Evolutionary conservation across 164 flowering plant genomes (phyloP).

Genomic region (Santalum album): DNA sequence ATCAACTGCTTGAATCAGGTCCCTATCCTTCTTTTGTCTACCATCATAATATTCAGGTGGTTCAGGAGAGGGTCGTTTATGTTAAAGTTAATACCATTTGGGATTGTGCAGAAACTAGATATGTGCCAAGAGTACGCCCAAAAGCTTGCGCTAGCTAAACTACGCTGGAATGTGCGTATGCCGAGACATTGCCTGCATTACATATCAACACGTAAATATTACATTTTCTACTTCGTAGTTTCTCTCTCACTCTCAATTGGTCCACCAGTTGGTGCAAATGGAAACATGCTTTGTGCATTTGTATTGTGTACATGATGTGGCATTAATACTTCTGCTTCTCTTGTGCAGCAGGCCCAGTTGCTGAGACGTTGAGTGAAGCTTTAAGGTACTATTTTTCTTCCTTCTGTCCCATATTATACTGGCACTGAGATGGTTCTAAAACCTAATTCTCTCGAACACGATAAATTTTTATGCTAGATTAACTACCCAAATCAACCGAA

Average conservation of each 20-base stretch:
- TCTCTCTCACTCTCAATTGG: too few relatives aligned
- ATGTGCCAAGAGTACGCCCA: constrained; percentile 33
- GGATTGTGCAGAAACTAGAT: constrained; percentile 29
- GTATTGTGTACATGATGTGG: background rate
- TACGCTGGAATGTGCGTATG: constrained; percentile 22
- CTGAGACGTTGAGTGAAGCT: constrained; percentile 12
- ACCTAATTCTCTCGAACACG: background rate
- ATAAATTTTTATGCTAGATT: background rate
- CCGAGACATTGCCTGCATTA: constrained; percentile 33
- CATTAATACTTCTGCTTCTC: background rate
- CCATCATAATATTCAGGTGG: background rate
- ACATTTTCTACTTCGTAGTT: background rate
- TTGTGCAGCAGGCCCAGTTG: constrained; percentile 13
- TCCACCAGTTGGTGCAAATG: background rate
- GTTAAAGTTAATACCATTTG: background rate
- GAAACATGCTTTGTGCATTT: background rate
- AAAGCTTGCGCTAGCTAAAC: constrained; percentile 29
- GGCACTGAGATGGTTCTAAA: too few relatives aligned
- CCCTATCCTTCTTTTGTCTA: background rate
- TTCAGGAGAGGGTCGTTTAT: background rate
- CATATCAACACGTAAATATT: constrained; percentile 27
- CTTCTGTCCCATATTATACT: too few relatives aligned
- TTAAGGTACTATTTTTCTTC: constrained; percentile 15
- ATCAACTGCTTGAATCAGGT: constrained; percentile 58
- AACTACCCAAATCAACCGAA: background rate